A percentile compares a stretch with the other conserved stretches of the same genome.
Conservation (phyloP, 139 green algal genomes). For the Pseudopediastrum boryanum region DNA sequence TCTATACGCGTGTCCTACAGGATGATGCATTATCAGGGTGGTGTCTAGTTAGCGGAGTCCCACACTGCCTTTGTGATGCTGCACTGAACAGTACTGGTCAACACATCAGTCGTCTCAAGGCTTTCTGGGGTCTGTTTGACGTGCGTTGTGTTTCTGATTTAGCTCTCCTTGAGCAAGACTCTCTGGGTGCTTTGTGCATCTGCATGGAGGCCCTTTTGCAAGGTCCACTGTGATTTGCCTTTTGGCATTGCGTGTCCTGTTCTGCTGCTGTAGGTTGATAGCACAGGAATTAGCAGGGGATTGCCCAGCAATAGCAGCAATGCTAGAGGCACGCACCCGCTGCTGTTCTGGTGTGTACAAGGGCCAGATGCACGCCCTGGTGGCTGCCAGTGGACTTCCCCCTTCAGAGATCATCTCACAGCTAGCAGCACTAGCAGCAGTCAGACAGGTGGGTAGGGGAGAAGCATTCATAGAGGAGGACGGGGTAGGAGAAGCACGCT, state of each 20-base stretch:
- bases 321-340: constrained; percentile 27
- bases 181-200: too few relatives aligned
- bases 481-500: not conserved
- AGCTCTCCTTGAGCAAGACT: too few relatives aligned
- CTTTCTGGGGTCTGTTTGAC: too few relatives aligned
- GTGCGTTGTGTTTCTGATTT: too few relatives aligned
- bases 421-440: constrained; percentile 57
- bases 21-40: too few relatives aligned
- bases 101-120: too few relatives aligned
- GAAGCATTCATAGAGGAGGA: constrained; percentile 45
- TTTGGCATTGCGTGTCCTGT: not conserved
- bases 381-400: constrained; percentile 32
- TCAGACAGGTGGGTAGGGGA: constrained; percentile 53
- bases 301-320: constrained; percentile 14
- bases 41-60: too few relatives aligned
- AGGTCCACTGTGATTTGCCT: not conserved
- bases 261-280: not conserved
- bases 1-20: too few relatives aligned
- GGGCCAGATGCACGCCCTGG: constrained; percentile 47
- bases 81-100: too few relatives aligned
- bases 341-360: constrained; percentile 23
- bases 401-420: constrained; percentile 47
- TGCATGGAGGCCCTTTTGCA: too few relatives aligned
- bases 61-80: too few relatives aligned
- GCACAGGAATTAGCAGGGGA: constrained; percentile 24